Base-by-base conservation (phyloP, 2,329 filamentous ascomycete species). In the Madurella mycetomatis region DNA sequence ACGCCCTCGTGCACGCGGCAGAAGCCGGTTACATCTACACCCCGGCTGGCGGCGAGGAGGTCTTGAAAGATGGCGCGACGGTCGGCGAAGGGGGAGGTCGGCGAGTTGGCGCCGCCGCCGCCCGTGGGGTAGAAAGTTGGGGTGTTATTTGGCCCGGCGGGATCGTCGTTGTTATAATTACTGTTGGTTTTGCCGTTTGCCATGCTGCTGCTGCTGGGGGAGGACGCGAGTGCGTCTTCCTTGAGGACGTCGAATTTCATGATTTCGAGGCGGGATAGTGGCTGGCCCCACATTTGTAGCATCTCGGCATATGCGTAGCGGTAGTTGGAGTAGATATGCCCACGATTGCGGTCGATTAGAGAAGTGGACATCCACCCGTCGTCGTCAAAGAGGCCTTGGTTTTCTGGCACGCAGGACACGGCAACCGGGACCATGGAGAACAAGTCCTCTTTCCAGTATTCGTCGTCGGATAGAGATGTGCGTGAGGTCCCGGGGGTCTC, bases 161-260 rank as follows among this genome's bases (percentile, higher is more conserved):
- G 65, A 65, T 43, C 71, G 49, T 69, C 62, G 9, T 70, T 66
- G 15, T 72, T 70, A 43, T 70, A 25, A 25, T 25, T 66, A 45
- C 70, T 68, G 56, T 66, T 70, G 42, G 61, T 64, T 18, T 71
- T 67, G 4, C 57, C 53, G 31, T 16, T 4, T n/a, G n/a, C 40
- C 9, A 25, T 51, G 34, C 40, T 39, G 17, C 30, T 66, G 1
- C 34, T 37, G 9, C 34, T 66, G 63, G 5, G 42, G 44, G 11
- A 34, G 30, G 25, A 39, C 4, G 58, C 42, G 16, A 49, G 57
- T 17, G 66, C 66, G 46, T 77, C 74, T 25, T 80, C 78, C 51
- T 79, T 79, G 40, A 87, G 71, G 4, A 82, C 77, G 58, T 86
- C 86, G 64, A 87, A 87, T 64, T 88, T 87, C 70, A 87, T 76